These are phyloP conservation scores for Aspergillus bombycis DNA, from an alignment of 2,329 filamentous ascomycete species.

Conservation along the genomic window DNA sequence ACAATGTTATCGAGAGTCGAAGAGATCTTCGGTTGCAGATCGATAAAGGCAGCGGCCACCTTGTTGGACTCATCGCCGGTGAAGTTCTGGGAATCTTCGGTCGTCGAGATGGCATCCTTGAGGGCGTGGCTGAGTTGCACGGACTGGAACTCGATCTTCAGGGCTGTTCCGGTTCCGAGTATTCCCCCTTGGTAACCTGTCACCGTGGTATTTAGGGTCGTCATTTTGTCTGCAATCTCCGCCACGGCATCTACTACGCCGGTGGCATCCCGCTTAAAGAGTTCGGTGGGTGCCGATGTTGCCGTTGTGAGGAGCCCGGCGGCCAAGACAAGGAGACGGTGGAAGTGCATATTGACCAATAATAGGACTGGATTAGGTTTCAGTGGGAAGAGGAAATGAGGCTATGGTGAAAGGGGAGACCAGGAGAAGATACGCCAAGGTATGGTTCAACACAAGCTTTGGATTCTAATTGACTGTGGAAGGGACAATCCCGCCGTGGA, in stretches of 20 bases:
- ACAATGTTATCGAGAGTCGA: slow-evolving; percentile 23
- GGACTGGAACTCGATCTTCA: slow-evolving; percentile 22
- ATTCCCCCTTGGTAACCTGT: slow-evolving; percentile 21
- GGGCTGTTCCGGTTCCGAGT: slow-evolving; percentile 16
- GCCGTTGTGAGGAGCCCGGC: slow-evolving; percentile 9
- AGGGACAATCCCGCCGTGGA: neutral
- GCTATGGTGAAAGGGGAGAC: neutral
- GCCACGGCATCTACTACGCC: slow-evolving; percentile 19
- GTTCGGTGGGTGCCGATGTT: slow-evolving; percentile 4
- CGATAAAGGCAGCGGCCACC: slow-evolving; percentile 19
- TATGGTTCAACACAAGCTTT: neutral
- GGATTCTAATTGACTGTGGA: neutral
- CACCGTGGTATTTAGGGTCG: slow-evolving; percentile 22
- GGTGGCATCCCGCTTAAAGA: slow-evolving; percentile 18
- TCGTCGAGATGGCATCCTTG: slow-evolving; percentile 9
- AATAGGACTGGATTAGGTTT: too few relatives aligned
- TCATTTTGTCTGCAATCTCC: slow-evolving; percentile 15
- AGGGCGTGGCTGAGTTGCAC: slow-evolving; percentile 16
- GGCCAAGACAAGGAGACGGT: slow-evolving; percentile 13
- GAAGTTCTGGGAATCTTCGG: slow-evolving; percentile 21
- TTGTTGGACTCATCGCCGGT: slow-evolving; percentile 17
- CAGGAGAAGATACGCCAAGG: neutral
- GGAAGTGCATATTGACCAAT: neutral
- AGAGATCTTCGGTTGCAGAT: slow-evolving; percentile 22
- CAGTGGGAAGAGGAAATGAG: neutral